Evolutionary conservation across 805 yeast species (phyloP).

Genomic region (Wickerhamomyces alni): DNA sequence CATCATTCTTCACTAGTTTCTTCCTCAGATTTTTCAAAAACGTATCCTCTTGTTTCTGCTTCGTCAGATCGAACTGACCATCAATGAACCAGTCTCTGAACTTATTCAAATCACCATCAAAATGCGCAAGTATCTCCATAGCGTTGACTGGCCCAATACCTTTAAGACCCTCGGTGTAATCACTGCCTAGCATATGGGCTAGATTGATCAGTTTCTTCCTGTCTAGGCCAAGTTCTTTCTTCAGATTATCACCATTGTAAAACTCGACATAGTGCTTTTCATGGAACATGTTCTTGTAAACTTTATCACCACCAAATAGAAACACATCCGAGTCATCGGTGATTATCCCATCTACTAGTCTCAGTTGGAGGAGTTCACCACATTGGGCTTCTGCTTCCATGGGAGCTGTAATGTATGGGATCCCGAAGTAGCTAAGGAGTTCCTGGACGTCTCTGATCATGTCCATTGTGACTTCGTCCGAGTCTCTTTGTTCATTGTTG

Average conservation of each 20-base stretch:
- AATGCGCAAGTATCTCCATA: constrained; percentile 85
- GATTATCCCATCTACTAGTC: constrained; percentile 86
- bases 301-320: constrained; percentile 77
- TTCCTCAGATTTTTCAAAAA: constrained; percentile 55
- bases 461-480: constrained; percentile 81
- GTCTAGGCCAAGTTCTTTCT: constrained; percentile 55
- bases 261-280: constrained; percentile 90
- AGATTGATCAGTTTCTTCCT: constrained; percentile 65
- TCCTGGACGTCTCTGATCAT: constrained; percentile 94
- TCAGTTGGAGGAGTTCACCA: constrained; percentile 64
- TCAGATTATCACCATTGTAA: constrained; percentile 57
- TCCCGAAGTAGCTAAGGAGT: constrained; percentile 78
- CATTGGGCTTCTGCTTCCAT: constrained; percentile 99
- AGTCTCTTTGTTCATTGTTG: constrained; percentile 43
- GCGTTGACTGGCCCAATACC: constrained; percentile 95
- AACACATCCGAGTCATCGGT: constrained; percentile 98
- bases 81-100: constrained; percentile 36
- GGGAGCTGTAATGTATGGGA: constrained; percentile 93
- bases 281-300: constrained; percentile 91
- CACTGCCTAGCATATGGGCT: constrained; percentile 87
- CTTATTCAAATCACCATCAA: constrained; percentile 36
- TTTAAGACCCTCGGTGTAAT: constrained; percentile 87
- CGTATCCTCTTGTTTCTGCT: constrained; percentile 35
- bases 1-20: constrained; percentile 45
- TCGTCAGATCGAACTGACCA: constrained; percentile 35